Evolutionary conservation across 164 flowering plant species (phyloP).

Genomic region (Liriodendron chinense): DNA sequence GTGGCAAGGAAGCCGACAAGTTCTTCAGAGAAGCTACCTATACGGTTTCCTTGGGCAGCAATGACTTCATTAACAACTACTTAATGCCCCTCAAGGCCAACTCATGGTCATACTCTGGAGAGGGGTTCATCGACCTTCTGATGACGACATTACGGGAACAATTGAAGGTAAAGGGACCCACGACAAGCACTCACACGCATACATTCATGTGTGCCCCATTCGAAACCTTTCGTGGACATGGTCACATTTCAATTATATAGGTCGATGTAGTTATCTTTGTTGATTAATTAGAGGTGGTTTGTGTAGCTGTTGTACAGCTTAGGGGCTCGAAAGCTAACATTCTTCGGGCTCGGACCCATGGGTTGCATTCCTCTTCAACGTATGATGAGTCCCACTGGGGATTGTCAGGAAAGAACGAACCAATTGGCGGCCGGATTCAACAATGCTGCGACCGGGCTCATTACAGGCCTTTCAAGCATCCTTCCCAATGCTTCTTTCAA

Average conservation of each 20-base stretch:
- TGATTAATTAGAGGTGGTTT: background rate
- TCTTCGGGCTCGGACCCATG: constrained; percentile 94
- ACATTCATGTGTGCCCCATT: background rate
- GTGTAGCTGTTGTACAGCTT: constrained; percentile 53
- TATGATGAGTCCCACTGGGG: constrained; percentile 55
- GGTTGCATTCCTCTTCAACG: constrained; percentile 97
- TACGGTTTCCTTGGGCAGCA: constrained; percentile 89
- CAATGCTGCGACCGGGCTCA: constrained; percentile 40
- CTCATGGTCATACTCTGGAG: constrained; percentile 67
- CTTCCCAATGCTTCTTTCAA: constrained; percentile 61
- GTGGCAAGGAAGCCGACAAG: constrained; percentile 45
- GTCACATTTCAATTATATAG: background rate
- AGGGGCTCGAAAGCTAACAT: constrained; percentile 74
- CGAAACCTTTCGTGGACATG: background rate
- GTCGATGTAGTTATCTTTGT: background rate
- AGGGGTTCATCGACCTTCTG: constrained; percentile 51
- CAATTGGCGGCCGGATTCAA: constrained; percentile 74
- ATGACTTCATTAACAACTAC: constrained; percentile 95
- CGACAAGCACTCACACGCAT: background rate
- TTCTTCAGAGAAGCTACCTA: constrained; percentile 69
- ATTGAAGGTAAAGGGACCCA: constrained; percentile 43
- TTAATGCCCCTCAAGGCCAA: constrained; percentile 67
- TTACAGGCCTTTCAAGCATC: constrained; percentile 31
- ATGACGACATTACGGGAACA: constrained; percentile 58
- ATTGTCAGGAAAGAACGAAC: constrained; percentile 65